Evolutionary conservation across 2,329 filamentous ascomycete genomes (phyloP), one percentile per base, ranked within the genome.

Genomic region (Hyphodiscus sp.): DNA sequence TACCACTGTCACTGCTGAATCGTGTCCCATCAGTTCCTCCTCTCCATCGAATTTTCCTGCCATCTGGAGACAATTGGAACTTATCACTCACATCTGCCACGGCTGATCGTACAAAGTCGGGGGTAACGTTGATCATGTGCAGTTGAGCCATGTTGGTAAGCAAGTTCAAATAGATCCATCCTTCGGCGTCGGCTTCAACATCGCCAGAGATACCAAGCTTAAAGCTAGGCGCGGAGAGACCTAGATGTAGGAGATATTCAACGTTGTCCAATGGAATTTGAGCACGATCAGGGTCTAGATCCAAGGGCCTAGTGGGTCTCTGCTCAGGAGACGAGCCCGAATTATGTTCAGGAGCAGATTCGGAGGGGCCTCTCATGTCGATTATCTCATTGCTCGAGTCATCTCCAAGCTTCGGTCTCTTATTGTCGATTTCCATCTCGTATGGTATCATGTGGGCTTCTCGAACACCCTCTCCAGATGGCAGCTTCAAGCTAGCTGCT

Each of bases 151-250:
- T 79, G 64, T 86, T 91, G 65, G 85, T 84, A 1, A 95, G 75
- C 1, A 95, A 71, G 61, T 94, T 94, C 7, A 94, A 72, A 62
- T 91, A 92, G 0, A 92, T 82, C 89, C 89, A 94, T 4, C 87
- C 87, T 23, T 90, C 83, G 0, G 76, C 75, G 51, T 86, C 83
- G 0, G 83, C 77, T 15, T 78, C 76, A 11, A 82, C 79, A 49
- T 82, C 76, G 1, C 72, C 63, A 18, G 71, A 73, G 16, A 73
- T 71, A 1, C 73, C 70, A 10, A 72, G 72, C 10, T 74, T 60
- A 1, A 80, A 67, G 47, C 85, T 76, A 0, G 82, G 82, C 0
- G 83, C 82, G 0, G 80, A 72, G 10, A 89, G 75, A 11, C 86
- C 86, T 13, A 91, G 73, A 67, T 90, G 87, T 7, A 84, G 82